Evolutionary conservation across 1,284 basidiomycete genomes (phyloP), one percentile per base, ranked within the genome.

Genomic region (Tilletia walkeri): DNA sequence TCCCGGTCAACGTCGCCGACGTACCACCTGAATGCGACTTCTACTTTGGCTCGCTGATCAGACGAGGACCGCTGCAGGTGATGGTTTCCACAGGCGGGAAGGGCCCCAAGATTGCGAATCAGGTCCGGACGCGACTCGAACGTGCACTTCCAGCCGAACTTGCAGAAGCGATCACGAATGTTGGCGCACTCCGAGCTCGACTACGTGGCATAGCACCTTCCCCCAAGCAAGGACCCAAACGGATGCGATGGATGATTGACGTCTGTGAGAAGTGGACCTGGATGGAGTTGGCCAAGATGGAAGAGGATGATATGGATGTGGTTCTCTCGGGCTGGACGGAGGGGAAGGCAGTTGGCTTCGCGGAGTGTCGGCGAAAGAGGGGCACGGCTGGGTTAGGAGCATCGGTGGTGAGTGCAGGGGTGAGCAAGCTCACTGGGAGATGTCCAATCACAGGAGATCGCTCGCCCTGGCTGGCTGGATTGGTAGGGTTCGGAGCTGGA

Each of bases 71-170:
- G 0, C 85, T 99, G 49, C 94, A 97, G 85, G 90, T 97, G 76
- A 91, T 98, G 91, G 90, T 99, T 56, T 95, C 93, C 9, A 99
- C 96, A 1, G 93, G 93, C 70, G 96, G 96, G 36, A 90, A 92
- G 77, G 93, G 94, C 3, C 96, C 96, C 7, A 91, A 93, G 82
- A 87, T 98, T 75, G 94, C 95, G 5, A 91, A 90, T 72, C 87
- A 95, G 77, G 89, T 98, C 63, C 88, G 91, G 72, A 87, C 88
- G 75, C 87, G 86, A 76, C 88, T 99, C 75, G 89, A 92, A 80
- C 85, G 85, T 2, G 86, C 87, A 18, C 85, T 99, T 56, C 91
- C 93, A 2, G 87, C 87, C 9, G 85, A 89, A 67, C 89, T 92
- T 20, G 95, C 92, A 45, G 87, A 88, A 65, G 92, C 93, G 1